Evolutionary conservation across 805 yeast genomes (phyloP).

Genomic region (Candida sithepensis): DNA sequence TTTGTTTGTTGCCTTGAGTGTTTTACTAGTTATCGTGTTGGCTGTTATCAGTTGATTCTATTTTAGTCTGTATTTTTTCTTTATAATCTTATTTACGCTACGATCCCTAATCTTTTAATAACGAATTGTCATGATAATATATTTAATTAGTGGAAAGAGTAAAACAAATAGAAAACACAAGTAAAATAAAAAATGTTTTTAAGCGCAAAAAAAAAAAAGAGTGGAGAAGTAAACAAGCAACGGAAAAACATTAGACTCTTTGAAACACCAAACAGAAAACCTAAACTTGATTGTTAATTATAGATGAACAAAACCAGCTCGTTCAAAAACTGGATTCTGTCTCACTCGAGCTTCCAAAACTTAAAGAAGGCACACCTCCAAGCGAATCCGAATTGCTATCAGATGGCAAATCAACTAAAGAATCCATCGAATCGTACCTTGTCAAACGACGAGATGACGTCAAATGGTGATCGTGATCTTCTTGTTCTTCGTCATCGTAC

Average conservation of each 20-base stretch:
- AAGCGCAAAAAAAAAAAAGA: too few species aligned
- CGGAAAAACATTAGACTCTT: too few species aligned
- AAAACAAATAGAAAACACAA: too few species aligned
- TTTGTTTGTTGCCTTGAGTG: conserved; percentile 52
- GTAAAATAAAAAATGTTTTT: too few species aligned
- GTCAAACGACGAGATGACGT: background rate
- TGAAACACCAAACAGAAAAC: background rate
- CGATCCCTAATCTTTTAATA: background rate
- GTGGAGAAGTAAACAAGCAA: too few species aligned
- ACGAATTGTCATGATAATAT: too few species aligned
- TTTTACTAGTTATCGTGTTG: conserved; percentile 56
- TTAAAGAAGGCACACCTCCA: background rate
- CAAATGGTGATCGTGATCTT: too few species aligned
- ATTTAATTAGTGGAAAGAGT: too few species aligned
- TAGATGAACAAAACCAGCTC: background rate
- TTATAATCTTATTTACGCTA: background rate
- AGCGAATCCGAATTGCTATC: background rate
- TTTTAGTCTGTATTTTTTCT: background rate
- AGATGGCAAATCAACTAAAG: background rate
- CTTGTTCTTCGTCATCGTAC: background rate
- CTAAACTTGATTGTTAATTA: background rate
- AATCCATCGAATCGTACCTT: background rate
- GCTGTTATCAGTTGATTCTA: conserved; percentile 42
- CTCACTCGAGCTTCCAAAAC: background rate
- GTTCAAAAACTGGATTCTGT: background rate